Base-by-base conservation (phyloP, 2,329 filamentous ascomycete species). In the Sordariomycetes sp. region DNA sequence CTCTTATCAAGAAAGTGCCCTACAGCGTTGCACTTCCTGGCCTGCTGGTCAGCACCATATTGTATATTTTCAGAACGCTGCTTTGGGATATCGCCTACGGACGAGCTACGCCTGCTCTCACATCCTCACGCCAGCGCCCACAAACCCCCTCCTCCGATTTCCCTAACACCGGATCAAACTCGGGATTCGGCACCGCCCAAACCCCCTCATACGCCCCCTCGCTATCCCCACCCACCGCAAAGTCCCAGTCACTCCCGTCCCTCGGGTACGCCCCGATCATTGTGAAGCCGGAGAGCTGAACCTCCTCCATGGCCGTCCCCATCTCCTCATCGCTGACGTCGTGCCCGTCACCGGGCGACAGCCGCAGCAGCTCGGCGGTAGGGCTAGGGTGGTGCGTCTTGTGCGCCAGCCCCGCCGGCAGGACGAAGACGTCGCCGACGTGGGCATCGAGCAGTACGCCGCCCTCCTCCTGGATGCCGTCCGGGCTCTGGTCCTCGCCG, bases 351-450 rank as follows among this genome's bases (percentile, higher is more conserved):
- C 76, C 75, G 0, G 79, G 78, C 37, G 74, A 74, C 57, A 79
- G 60, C 24, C 79, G 54, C 51, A 61, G 58, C 51, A 69, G 63
- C 3, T 61, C 64, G 0, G 65, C 68, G 10, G 62, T 61, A 0
- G 77, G 76, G 10, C 57, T 64, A 0, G 77, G 70, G 35, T 76
- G 62, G 61, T 74, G 74, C 0, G 78, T 81, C 67, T 82, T 83
- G 63, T 83, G 80, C 11, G 78, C 74, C 1, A 79, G 72, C 0
- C 81, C 80, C 0, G 79, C 78, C 0, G 82, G 82, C 2, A 85
- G 71, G 18, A 85, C 68, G 60, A 85, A 84, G 0, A 83, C 79
- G 62, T 85, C 82, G 1, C 82, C 82, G 0, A 74, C 68, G 1
- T 70, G 61, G 0, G 77, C 81, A 3, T 73, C 60, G 0, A 84